phyloP scores from a whole-genome alignment of 805 yeast genomes.

The Yarrowia hollandica region DNA sequence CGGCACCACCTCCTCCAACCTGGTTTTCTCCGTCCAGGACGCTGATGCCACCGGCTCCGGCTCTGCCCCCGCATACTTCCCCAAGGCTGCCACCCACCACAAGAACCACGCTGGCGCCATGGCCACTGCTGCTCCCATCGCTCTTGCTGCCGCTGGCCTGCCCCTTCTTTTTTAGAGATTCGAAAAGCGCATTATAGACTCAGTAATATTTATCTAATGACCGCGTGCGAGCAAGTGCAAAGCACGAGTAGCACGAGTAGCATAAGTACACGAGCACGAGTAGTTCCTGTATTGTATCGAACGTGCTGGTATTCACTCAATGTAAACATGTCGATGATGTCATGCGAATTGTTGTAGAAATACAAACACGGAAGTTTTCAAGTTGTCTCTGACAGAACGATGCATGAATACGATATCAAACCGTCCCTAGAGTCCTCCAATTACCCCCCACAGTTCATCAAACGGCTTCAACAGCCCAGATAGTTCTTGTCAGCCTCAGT shows the following conservation, averaged over 20 bases:
- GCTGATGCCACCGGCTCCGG: constrained; percentile 21
- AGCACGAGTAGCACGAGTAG: background rate
- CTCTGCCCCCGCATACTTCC: constrained; percentile 21
- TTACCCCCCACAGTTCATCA: background rate
- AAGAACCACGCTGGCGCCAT: constrained; percentile 16
- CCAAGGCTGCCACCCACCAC: constrained; percentile 26
- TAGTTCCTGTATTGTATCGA: no score
- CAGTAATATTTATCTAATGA: constrained; percentile 17
- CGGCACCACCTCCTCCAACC: background rate
- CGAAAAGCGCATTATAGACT: constrained; percentile 27
- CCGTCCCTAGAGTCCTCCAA: background rate
- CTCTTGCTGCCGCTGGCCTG: constrained; percentile 23
- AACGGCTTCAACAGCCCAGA: background rate
- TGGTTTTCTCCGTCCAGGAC: background rate
- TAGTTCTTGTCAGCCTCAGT: background rate
- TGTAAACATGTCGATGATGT: no score
- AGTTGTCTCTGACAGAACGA: no score
- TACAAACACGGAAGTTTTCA: no score
- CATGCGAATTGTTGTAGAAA: no score
- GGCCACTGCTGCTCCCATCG: constrained; percentile 19
- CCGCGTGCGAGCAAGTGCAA: no score
- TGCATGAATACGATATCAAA: no score
- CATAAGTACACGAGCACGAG: no score
- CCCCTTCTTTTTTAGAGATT: constrained; percentile 22
- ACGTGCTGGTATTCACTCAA: no score